These are phyloP conservation scores for Podila horticola DNA, from an alignment of 192 early-diverging fungal genomes.

Conservation along the genomic window DNA sequence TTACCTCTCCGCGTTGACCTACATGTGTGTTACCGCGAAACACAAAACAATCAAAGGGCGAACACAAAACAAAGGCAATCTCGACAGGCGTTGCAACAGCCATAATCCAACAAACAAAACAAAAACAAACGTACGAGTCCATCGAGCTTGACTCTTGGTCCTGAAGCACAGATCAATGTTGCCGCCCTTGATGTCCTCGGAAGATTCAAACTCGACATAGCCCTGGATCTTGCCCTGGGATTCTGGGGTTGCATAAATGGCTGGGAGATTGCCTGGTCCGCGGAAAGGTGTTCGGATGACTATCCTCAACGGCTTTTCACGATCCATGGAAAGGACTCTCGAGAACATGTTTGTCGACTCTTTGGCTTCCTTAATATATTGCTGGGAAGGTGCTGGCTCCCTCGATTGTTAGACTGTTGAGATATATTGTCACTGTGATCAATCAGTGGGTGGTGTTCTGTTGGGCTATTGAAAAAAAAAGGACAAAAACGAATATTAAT, in stretches of 20 bases:
- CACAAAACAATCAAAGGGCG: too few species aligned
- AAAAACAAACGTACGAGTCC: conserved; percentile 20
- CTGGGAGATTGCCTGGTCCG: conserved; percentile 40
- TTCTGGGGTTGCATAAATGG: conserved; percentile 33
- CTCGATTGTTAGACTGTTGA: too few species aligned
- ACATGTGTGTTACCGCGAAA: neutral
- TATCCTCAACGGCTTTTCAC: conserved; percentile 12
- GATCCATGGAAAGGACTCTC: conserved; percentile 4
- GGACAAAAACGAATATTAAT: too few species aligned
- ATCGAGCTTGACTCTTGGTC: conserved; percentile 30
- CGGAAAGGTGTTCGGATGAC: conserved; percentile 31
- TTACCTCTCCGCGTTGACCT: conserved; percentile 21
- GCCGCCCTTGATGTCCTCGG: conserved; percentile 25
- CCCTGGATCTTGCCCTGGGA: conserved; percentile 10
- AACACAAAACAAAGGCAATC: neutral
- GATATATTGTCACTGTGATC: too few species aligned
- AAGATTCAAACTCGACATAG: conserved; percentile 30
- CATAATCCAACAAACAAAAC: neutral
- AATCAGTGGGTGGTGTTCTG: too few species aligned
- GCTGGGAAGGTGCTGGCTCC: too few species aligned
- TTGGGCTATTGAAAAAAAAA: too few species aligned
- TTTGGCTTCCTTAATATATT: too few species aligned
- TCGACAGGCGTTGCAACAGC: too few species aligned
- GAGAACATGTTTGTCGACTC: conserved; percentile 8
- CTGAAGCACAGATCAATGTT: conserved; percentile 28